Percentiles rank a stretch among this genome's conserved stretches.
Evolutionary conservation across 1,139 yeast genomes (phyloP).

Genomic region (Saccharomyces hybrid): DNA sequence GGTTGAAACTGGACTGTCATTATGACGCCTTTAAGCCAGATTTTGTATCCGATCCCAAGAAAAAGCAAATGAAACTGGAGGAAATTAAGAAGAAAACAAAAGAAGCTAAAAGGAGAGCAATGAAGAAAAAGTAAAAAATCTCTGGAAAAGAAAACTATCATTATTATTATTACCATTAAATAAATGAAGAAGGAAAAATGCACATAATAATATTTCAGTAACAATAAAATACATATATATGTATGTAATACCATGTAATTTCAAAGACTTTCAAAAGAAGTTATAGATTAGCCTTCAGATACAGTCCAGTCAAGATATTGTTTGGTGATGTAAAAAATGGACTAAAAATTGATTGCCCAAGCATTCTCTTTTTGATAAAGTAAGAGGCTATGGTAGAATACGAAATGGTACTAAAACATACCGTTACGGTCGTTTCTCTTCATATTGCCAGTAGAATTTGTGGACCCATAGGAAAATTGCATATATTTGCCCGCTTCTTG

Average conservation of each 20-base stretch:
- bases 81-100: constrained; percentile 40
- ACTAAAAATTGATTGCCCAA: too few species aligned
- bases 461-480: not conserved
- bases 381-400: not conserved
- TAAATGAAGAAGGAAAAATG: not conserved
- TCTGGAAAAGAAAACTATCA: not conserved
- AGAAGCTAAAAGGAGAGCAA: constrained; percentile 31
- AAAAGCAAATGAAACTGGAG: constrained; percentile 40
- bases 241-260: not conserved
- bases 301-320: not conserved
- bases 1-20: constrained; percentile 47
- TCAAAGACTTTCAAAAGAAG: not conserved
- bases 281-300: not conserved
- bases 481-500: not conserved
- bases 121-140: constrained; percentile 23
- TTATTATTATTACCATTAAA: not conserved
- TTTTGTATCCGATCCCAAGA: constrained; percentile 42
- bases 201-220: not conserved
- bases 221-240: not conserved
- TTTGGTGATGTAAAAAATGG: too few species aligned
- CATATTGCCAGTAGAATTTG: not conserved
- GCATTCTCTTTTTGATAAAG: not conserved
- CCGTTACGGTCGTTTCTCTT: not conserved
- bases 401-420: not conserved
- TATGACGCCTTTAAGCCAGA: constrained; percentile 43